Evolutionary conservation across 83 land plant genomes (phyloP).

Genomic region (Picea engelmannii): DNA sequence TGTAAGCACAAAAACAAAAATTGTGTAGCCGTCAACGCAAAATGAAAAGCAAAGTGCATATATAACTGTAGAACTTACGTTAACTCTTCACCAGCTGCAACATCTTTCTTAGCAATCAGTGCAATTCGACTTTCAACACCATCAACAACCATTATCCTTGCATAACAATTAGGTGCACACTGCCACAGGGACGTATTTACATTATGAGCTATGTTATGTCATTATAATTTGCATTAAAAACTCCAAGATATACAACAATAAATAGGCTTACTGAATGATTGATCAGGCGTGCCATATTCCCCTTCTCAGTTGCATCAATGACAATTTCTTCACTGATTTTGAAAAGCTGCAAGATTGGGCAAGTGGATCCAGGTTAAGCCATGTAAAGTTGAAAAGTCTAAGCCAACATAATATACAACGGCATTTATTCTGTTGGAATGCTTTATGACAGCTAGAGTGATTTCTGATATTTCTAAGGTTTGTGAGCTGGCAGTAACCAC

Average conservation of each 20-base stretch:
- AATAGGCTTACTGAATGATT: constrained; percentile 88
- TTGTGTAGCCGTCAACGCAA: not conserved
- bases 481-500: too few relatives aligned
- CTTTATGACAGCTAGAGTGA: too few relatives aligned
- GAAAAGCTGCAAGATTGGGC: constrained; percentile 67
- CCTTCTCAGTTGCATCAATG: constrained; percentile 91
- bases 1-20: not conserved
- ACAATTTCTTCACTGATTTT: constrained; percentile 94
- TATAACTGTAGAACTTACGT: constrained; percentile 58
- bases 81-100: constrained; percentile 84
- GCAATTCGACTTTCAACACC: constrained; percentile 80
- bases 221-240: not conserved
- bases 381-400: not conserved
- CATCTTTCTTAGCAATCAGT: constrained; percentile 78
- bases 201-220: not conserved
- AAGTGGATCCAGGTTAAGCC: not conserved
- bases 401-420: not conserved
- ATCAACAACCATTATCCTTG: constrained; percentile 78
- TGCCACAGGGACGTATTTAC: constrained; percentile 20
- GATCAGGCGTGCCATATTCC: constrained; percentile 90
- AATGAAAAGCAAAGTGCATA: not conserved
- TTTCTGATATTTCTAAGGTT: too few relatives aligned
- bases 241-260: not conserved
- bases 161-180: constrained; percentile 86
- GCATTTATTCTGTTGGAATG: not conserved